Evolutionary conservation across 1,284 basidiomycete genomes (phyloP), one percentile per base, ranked within the genome.

Genomic region (Rhodotorula sp.): DNA sequence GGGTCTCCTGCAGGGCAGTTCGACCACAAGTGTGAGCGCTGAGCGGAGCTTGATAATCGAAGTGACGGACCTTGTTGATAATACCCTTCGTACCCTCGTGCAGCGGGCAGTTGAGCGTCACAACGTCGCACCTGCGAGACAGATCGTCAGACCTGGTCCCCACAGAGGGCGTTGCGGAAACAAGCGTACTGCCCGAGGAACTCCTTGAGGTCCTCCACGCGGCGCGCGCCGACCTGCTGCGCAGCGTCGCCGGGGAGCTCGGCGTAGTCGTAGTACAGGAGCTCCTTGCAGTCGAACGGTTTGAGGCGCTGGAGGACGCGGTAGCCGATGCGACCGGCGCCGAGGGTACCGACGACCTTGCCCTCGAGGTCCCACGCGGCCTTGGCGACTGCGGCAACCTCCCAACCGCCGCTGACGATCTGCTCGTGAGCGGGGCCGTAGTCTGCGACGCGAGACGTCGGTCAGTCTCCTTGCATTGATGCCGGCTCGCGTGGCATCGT

Each of bases 211-310:
- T 91, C 88, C 58, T 89, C 88, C 54, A 95, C 89, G 68, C 92
- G 88, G 72, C 90, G 87, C 62, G 88, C 91, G 1, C 87, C 86
- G 73, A 96, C 86, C 42, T 86, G 85, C 81, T 90, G 86, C 45
- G 86, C 88, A 52, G 90, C 90, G 45, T 88, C 88, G 84, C 80
- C 69, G n/a, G 92, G 90, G 59, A 96, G 88, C 71, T 89, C 84
- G 41, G 87, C 85, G 83, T 97, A 97, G 84, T 97, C 94, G 82
- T 91, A 72, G 63, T 73, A 97, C 66, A 96, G 83, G 62, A 97
- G 87, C 81, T 96, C 92, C 82, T 94, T 95, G 85, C 87, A 88
- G 84, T 93, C 86, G 84, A 98, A 97, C 4, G 92, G 91, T 70
- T 87, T 80, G 66, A 98, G 85, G 72, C 94, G 89, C 83, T 97